Evolutionary conservation across 768 basidiomycete genomes (phyloP).

Genomic region (Boletus pseudopeckii): DNA sequence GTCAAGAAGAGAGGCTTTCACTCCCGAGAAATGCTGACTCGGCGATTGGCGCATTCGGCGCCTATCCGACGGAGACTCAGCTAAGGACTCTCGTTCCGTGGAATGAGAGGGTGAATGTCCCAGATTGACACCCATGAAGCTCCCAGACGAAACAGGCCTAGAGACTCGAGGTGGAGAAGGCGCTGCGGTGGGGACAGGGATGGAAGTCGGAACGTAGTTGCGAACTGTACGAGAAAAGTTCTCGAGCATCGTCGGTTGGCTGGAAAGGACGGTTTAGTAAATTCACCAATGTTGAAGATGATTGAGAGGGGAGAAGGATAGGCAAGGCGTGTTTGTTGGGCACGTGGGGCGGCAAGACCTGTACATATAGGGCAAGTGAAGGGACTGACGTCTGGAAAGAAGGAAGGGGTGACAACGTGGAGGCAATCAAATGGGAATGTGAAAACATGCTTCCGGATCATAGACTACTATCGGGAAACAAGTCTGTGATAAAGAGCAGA

Average conservation of each 20-base stretch:
- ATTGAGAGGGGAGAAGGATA: not conserved
- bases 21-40: constrained; percentile 6
- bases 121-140: constrained; percentile 33
- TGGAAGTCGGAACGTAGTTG: constrained; percentile 51
- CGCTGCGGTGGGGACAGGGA: constrained; percentile 44
- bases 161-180: constrained; percentile 51
- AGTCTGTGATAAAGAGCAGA: not conserved
- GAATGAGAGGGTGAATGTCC: constrained; percentile 12
- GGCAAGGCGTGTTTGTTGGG: not conserved
- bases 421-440: not conserved
- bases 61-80: constrained; percentile 6
- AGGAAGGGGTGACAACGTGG: constrained; percentile 17
- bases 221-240: constrained; percentile 51
- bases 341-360: constrained; percentile 19
- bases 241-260: constrained; percentile 50
- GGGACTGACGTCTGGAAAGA: not conserved
- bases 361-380: constrained; percentile 8
- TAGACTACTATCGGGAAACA: not conserved
- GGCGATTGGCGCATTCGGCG: constrained; percentile 8
- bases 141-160: constrained; percentile 46
- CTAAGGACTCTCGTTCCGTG: constrained; percentile 9
- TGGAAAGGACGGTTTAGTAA: constrained; percentile 26
- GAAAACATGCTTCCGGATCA: constrained; percentile 1
- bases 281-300: not conserved
- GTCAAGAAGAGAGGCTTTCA: constrained; percentile 3